Evolutionary conservation across 2,329 filamentous ascomycete species (phyloP), one percentile per base, ranked within the genome.

Genomic region (Calonectria leucothoes): DNA sequence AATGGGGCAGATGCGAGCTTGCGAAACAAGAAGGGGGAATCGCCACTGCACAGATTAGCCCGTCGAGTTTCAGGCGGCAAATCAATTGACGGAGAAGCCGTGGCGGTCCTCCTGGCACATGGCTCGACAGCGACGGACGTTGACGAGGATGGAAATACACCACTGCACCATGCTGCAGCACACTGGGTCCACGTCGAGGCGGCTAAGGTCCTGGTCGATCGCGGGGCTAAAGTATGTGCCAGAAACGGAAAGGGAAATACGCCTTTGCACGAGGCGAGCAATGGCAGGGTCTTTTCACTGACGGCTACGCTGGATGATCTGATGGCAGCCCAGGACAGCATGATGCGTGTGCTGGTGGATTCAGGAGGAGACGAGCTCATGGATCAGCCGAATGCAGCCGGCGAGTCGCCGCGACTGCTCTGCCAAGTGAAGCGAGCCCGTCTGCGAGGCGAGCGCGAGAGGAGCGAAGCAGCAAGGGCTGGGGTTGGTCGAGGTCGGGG

Each of bases 1-100:
- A 48, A 25, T 33, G 66, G 66, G 25, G 66, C 66, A 35, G 51
- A 69, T 48, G 66, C 66, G 49, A 49, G 51, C n/a, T 17, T 69
- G 33, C 51, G n/a, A 35, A 69, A 59, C 15, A 45, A 69, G 29
- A n/a, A 35, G 12, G 27, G 37, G n/a, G 20, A 69, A 61, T 61
- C 66, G 8, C 27, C 66, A 23, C 39, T 69, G 52, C 66, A 69
- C 37, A 35, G 4, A n/a, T 59, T 59, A 29, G 33, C 15, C 17
- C 23, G 23, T 35, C 39, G 37, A 4, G 0, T 4, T 7, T 5
- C 10, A 12, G 23, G 17, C 10, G 12, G 27, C 20, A 49, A 12
- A 6, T n/a, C 52, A n/a, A 48, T 33, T 27, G 66, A 61, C n/a
- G 52, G 27, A 20, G 29, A 25, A 17, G 37, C 37, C 6, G 33